A percentile compares a stretch with the other conserved stretches of the same genome.
Evolutionary conservation across 768 basidiomycete genomes (phyloP).

Genomic region (Butyriboletus loyo): DNA sequence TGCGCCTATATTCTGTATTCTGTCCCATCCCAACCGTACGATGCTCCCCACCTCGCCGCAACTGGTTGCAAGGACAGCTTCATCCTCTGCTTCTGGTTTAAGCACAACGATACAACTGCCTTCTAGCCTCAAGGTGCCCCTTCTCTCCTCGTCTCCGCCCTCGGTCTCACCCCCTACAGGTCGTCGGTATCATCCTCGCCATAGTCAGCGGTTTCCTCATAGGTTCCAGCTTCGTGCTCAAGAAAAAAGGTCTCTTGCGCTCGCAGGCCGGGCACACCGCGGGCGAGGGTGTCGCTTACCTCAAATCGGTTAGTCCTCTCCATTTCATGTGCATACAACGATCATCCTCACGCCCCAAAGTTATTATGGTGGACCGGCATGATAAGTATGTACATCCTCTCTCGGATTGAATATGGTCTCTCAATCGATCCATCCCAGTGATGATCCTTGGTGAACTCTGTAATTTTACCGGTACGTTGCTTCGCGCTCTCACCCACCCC

Average conservation of each 20-base stretch:
- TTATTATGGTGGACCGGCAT: constrained; percentile 93
- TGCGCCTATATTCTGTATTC: too few relatives aligned
- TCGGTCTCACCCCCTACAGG: constrained; percentile 33
- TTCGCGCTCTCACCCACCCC: not conserved
- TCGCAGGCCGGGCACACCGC: constrained; percentile 76
- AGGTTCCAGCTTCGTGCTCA: constrained; percentile 92
- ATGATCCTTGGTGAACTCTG: constrained; percentile 91
- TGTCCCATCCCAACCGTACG: not conserved
- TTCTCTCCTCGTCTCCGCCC: not conserved
- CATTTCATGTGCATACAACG: constrained; percentile 4
- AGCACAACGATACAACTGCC: constrained; percentile 34
- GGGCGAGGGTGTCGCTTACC: constrained; percentile 89
- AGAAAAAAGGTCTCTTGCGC: constrained; percentile 89
- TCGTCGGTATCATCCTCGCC: constrained; percentile 77
- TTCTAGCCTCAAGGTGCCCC: constrained; percentile 52
- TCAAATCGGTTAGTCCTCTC: constrained; percentile 74
- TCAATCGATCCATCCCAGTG: constrained; percentile 41
- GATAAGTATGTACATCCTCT: constrained; percentile 48
- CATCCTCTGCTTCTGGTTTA: constrained; percentile 39
- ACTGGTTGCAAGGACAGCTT: constrained; percentile 25
- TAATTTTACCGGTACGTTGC: constrained; percentile 73
- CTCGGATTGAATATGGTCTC: not conserved
- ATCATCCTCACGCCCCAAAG: constrained; percentile 34
- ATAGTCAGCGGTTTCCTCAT: constrained; percentile 82
- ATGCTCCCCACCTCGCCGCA: constrained; percentile 3